Conservation (phyloP, 768 basidiomycete species). For the Boletus reticuloceps region DNA sequence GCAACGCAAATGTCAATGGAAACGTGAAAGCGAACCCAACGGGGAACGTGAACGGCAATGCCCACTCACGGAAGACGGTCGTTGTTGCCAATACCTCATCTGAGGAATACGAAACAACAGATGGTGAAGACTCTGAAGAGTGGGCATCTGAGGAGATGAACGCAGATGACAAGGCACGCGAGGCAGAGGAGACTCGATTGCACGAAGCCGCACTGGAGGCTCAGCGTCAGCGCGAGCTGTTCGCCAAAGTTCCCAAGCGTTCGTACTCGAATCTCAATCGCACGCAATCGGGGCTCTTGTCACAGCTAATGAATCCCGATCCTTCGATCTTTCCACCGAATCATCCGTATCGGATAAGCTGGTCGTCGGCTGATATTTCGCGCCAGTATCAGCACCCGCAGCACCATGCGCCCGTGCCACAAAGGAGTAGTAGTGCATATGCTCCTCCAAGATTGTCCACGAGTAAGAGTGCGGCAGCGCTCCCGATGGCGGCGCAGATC, state of each 20-base stretch:
- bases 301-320: slow-evolving; percentile 71
- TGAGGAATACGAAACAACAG: slow-evolving; percentile 51
- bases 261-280: slow-evolving; percentile 61
- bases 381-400: slow-evolving; percentile 23
- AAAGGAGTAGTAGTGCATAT: slow-evolving; percentile 28
- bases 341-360: slow-evolving; percentile 57
- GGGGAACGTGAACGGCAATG: slow-evolving; percentile 14
- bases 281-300: slow-evolving; percentile 56
- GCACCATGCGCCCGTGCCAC: slow-evolving; percentile 22
- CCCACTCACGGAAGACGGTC: slow-evolving; percentile 40
- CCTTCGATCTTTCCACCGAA: slow-evolving; percentile 54
- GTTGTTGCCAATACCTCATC: slow-evolving; percentile 48
- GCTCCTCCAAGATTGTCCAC: slow-evolving; percentile 39
- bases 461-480: slow-evolving; percentile 57
- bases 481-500: slow-evolving; percentile 55
- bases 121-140: slow-evolving; percentile 53
- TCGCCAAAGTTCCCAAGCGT: slow-evolving; percentile 62
- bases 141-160: slow-evolving; percentile 63
- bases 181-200: slow-evolving; percentile 33
- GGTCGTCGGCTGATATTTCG: slow-evolving; percentile 47
- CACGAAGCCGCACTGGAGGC: slow-evolving; percentile 61
- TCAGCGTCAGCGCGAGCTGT: slow-evolving; percentile 65
- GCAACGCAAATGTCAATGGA: slow-evolving; percentile 5
- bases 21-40: slow-evolving; percentile 15
- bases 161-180: slow-evolving; percentile 31